Conservation (phyloP, 2,329 filamentous ascomycete species). For the Rhinocladiella similis region DNA sequence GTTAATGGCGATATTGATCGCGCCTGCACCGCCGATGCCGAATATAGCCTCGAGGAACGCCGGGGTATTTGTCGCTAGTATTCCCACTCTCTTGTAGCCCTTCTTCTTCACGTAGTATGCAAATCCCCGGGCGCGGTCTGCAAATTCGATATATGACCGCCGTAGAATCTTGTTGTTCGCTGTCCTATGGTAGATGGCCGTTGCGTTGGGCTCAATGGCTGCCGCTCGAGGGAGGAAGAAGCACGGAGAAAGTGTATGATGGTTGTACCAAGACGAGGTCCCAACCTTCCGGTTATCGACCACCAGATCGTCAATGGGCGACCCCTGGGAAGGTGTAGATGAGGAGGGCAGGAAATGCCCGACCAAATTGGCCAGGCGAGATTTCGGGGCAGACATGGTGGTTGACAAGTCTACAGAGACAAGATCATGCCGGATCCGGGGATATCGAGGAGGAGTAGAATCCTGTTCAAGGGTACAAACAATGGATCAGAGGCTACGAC, state of each 20-base stretch:
- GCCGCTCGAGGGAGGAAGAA: slow-evolving; percentile 84
- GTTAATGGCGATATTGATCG: slow-evolving; percentile 72
- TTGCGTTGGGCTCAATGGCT: slow-evolving; percentile 79
- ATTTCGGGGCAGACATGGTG: slow-evolving; percentile 64
- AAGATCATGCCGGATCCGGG: neutral
- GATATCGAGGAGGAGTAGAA: neutral
- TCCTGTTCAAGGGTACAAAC: neutral
- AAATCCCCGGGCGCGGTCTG: slow-evolving; percentile 81
- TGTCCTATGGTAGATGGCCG: slow-evolving; percentile 83
- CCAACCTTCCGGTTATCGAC: slow-evolving; percentile 45
- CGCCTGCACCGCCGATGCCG: slow-evolving; percentile 79
- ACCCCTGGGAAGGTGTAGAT: slow-evolving; percentile 17
- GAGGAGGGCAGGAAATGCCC: slow-evolving; percentile 40
- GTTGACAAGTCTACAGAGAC: neutral
- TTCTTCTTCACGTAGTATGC: slow-evolving; percentile 83
- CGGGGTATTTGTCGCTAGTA: slow-evolving; percentile 89
- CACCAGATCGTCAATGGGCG: slow-evolving; percentile 34
- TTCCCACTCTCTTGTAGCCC: slow-evolving; percentile 73
- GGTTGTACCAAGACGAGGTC: slow-evolving; percentile 53
- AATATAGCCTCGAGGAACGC: slow-evolving; percentile 91
- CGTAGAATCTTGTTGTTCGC: slow-evolving; percentile 72
- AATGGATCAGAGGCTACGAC: neutral
- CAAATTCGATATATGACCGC: slow-evolving; percentile 76
- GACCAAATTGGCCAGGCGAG: slow-evolving; percentile 60
- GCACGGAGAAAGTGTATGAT: slow-evolving; percentile 81